A percentile compares a stretch with the other conserved stretches of the same genome.
Evolutionary conservation across 495 filamentous ascomycete genomes (phyloP).

Genomic region (Aspergillus ostianus): DNA sequence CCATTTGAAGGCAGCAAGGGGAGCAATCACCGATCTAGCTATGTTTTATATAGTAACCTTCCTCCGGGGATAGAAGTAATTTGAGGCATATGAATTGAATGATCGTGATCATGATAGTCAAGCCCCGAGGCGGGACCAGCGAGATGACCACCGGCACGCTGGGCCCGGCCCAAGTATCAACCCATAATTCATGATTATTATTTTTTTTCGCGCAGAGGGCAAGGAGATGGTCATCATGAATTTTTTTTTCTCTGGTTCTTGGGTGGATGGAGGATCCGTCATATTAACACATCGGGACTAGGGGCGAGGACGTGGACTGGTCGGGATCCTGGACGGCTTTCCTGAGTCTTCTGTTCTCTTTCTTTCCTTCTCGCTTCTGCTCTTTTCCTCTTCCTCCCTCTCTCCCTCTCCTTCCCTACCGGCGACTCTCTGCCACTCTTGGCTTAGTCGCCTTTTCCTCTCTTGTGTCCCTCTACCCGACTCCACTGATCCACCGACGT

Average conservation of each 20-base stretch:
- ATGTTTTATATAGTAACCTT: conserved; percentile 1
- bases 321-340: conserved; percentile 42
- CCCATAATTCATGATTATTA: conserved; percentile 14
- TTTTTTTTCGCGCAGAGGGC: background rate
- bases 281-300: conserved; percentile 52
- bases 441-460: conserved; percentile 2
- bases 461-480: background rate
- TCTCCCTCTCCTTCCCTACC: conserved; percentile 8
- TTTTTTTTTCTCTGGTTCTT: conserved; percentile 34
- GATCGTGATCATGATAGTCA: background rate
- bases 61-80: background rate
- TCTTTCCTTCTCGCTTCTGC: conserved; percentile 18
- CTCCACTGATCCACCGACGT: conserved; percentile 5
- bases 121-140: conserved; percentile 9
- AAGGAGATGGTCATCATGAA: conserved; percentile 11
- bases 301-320: conserved; percentile 38
- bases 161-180: conserved; percentile 9
- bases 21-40: conserved; percentile 5
- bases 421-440: conserved; percentile 8
- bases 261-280: conserved; percentile 43
- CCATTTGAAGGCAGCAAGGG: conserved; percentile 18
- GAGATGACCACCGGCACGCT: conserved; percentile 13
- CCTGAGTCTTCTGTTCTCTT: conserved; percentile 24
- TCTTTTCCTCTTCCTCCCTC: conserved; percentile 14
- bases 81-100: background rate